A percentile compares a stretch with the other conserved stretches of the same genome.
Conservation (phyloP, 306 rosid species). For the Vachellia pachyceras region DNA sequence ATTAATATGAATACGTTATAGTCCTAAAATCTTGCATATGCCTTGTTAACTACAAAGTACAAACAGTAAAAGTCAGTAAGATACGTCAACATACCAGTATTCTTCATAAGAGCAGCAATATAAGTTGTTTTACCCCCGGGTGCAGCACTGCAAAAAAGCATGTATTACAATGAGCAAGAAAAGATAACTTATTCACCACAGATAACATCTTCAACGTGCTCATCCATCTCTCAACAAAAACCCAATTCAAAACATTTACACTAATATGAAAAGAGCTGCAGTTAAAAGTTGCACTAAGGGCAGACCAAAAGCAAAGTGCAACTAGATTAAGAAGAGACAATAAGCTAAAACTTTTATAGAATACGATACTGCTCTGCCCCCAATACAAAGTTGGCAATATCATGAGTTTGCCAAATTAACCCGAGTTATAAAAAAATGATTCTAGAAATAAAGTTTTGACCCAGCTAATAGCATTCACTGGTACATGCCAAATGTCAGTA, state of each 20-base stretch:
- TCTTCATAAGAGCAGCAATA: conserved; percentile 96
- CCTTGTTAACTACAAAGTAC: neutral
- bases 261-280: neutral
- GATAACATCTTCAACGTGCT: neutral
- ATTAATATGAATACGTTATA: neutral
- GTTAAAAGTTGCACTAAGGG: neutral
- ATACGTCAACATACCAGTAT: conserved; percentile 66
- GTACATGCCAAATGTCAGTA: neutral
- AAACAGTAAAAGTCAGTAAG: neutral
- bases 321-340: neutral
- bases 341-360: neutral
- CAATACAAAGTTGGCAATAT: neutral
- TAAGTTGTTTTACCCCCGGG: conserved; percentile 99
- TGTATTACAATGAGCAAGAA: conserved; percentile 26
- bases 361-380: neutral
- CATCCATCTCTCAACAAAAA: neutral
- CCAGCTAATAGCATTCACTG: neutral
- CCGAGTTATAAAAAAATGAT: neutral
- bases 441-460: neutral
- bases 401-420: neutral
- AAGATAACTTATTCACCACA: neutral
- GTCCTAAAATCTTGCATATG: neutral
- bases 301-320: neutral
- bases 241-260: neutral
- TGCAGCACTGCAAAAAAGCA: conserved; percentile 76